Evolutionary conservation across 1,284 basidiomycete genomes (phyloP), one percentile per base, ranked within the genome.

Genomic region (Neotropicomus parvogracilis): DNA sequence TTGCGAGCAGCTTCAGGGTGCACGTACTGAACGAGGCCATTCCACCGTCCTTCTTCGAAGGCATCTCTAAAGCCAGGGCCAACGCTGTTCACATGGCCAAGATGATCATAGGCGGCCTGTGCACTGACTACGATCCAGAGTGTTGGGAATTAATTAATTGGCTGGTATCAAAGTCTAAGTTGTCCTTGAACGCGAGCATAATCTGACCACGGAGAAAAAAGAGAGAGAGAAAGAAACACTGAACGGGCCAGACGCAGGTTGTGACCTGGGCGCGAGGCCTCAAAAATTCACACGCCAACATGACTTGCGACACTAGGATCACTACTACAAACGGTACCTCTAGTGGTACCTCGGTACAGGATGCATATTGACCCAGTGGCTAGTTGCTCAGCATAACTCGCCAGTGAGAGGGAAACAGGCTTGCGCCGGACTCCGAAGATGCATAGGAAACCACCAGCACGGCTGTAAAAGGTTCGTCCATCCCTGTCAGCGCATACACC

Each of bases 111-210:
- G 42, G 54, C 58, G 44, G 66, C 27, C 29, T 47, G 56, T 20
- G 46, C 9, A 44, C 20, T 44, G 35, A 48, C 50, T 9, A 51
- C 42, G 44, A n/a, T n/a, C n/a, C n/a, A 40, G 37, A 24, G 50
- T 13, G 42, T 17, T 64, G 49, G 28, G 29, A 27, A 55, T 5
- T 4, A 47, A 49, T 44, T 57, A 59, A 57, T 74, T 79, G 59
- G 60, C 68, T 46, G 74, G 67, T 1, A n/a, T n/a, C n/a, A n/a
- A n/a, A n/a, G 72, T 74, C n/a, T 78, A 79, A 44, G 67, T 70
- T 40, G 78, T 80, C 49, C 78, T 73, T 53, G 75, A 61, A 49
- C 78, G 76, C 62, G 78, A 78, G 66, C 80, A 80, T 68, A 80
- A 59, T 59, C 73, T 77, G 60, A 73, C 77, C 79, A 80, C 80